Evolutionary conservation across 2,329 filamentous ascomycete species (phyloP).

Genomic region (Aspergillus vadensis): DNA sequence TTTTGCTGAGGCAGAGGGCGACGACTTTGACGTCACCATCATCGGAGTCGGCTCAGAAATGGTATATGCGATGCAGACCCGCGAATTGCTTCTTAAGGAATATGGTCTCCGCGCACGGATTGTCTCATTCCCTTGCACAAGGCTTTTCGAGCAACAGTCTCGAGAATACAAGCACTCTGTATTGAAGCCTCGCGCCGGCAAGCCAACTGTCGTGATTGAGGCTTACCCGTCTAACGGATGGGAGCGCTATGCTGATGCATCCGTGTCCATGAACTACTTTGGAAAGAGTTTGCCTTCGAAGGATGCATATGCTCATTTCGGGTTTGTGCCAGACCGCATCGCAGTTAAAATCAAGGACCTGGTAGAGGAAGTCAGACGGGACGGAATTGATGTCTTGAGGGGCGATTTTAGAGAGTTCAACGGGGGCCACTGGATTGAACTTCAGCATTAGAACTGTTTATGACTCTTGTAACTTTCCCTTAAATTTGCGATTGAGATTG

Average conservation of each 20-base stretch:
- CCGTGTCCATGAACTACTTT: no score
- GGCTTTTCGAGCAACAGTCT: conserved; percentile 52
- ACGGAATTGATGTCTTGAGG: no score
- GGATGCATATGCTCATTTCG: no score
- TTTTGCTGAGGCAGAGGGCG: conserved; percentile 32
- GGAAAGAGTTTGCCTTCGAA: no score
- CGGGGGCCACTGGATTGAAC: no score
- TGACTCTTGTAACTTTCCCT: no score
- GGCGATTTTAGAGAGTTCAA: no score
- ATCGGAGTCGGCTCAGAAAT: conserved; percentile 56
- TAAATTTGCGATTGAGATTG: no score
- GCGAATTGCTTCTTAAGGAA: conserved; percentile 38
- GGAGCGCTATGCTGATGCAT: conserved; percentile 53
- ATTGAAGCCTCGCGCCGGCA: conserved; percentile 40
- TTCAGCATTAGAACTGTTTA: no score
- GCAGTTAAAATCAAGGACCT: no score
- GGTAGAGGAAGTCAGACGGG: no score
- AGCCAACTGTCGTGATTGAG: conserved; percentile 53
- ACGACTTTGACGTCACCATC: conserved; percentile 47
- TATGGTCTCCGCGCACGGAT: conserved; percentile 49
- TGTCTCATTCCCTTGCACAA: conserved; percentile 54
- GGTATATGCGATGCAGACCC: conserved; percentile 47
- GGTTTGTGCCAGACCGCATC: no score
- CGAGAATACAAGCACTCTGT: conserved; percentile 49
- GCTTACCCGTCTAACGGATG: conserved; percentile 53